phyloP scores from a whole-genome alignment of 2,329 filamentous ascomycete species.

The Metarhizium album region DNA sequence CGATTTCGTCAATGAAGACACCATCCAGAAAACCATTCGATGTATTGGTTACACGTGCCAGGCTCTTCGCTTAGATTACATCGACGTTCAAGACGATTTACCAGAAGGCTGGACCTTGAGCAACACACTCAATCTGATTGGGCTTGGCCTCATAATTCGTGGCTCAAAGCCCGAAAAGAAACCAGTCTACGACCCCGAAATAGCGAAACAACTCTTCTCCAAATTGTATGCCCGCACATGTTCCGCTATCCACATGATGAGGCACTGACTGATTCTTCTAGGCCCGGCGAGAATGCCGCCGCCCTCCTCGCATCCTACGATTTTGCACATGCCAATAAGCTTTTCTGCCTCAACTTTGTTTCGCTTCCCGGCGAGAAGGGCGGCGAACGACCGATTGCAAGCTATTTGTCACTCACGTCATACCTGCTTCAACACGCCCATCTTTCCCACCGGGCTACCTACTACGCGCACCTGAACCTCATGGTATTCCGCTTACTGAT shows the following conservation, averaged over 20 bases:
- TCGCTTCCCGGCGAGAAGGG: slow-evolving; percentile 51
- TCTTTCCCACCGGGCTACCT: slow-evolving; percentile 62
- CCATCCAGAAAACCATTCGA: slow-evolving; percentile 71
- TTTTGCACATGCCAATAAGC: slow-evolving; percentile 87
- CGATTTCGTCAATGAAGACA: slow-evolving; percentile 87
- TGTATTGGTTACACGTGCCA: slow-evolving; percentile 66
- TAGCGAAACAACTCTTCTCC: slow-evolving; percentile 70
- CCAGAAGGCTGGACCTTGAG: slow-evolving; percentile 83
- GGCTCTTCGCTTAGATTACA: slow-evolving; percentile 60
- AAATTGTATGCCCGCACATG: slow-evolving; percentile 50
- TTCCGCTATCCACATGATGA: not conserved
- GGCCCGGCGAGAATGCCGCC: slow-evolving; percentile 69
- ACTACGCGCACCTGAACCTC: slow-evolving; percentile 78
- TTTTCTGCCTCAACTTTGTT: slow-evolving; percentile 82
- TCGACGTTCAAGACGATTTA: slow-evolving; percentile 79
- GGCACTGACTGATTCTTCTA: slow-evolving; percentile 27
- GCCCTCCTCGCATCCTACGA: slow-evolving; percentile 82
- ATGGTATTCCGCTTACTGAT: slow-evolving; percentile 78
- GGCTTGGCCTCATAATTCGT: slow-evolving; percentile 64
- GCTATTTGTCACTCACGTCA: slow-evolving; percentile 78
- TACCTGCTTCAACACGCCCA: slow-evolving; percentile 93
- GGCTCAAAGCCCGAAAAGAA: slow-evolving; percentile 52
- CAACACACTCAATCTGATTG: slow-evolving; percentile 72
- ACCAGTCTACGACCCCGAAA: slow-evolving; percentile 59
- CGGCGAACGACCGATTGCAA: slow-evolving; percentile 64